phyloP scores from a whole-genome alignment of 495 filamentous ascomycete genomes.

The Parmelia sp. region DNA sequence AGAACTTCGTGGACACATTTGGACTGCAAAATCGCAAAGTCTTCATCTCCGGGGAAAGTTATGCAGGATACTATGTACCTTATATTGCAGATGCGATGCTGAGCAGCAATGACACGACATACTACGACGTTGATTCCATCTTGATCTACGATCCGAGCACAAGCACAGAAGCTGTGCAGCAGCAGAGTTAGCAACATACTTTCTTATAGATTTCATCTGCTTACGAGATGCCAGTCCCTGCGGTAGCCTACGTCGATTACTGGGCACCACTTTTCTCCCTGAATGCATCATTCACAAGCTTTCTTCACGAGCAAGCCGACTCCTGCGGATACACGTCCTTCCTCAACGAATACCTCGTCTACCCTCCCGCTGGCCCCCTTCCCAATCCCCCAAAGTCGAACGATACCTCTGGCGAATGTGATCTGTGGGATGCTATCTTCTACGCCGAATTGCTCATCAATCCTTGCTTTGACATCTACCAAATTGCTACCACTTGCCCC shows the following conservation, averaged over 20 bases:
- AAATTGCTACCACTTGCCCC: slow-evolving; percentile 68
- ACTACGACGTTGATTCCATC: slow-evolving; percentile 62
- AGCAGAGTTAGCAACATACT: slow-evolving; percentile 32
- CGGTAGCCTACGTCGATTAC: slow-evolving; percentile 57
- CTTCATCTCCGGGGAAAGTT: slow-evolving; percentile 64
- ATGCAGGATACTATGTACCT: slow-evolving; percentile 71
- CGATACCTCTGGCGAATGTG: slow-evolving; percentile 41
- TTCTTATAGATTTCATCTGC: slow-evolving; percentile 1
- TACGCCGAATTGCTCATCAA: slow-evolving; percentile 54
- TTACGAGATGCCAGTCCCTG: slow-evolving; percentile 41
- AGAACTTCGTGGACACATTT: slow-evolving; percentile 64
- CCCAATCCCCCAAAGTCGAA: slow-evolving; percentile 37
- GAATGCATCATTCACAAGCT: slow-evolving; percentile 57
- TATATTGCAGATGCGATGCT: slow-evolving; percentile 74
- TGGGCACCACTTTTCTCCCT: slow-evolving; percentile 55
- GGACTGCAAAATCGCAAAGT: slow-evolving; percentile 55
- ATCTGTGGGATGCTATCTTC: slow-evolving; percentile 51
- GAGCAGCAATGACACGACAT: slow-evolving; percentile 56
- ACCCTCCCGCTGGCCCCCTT: slow-evolving; percentile 57
- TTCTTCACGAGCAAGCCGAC: slow-evolving; percentile 49
- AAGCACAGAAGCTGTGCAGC: slow-evolving; percentile 42
- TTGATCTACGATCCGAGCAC: slow-evolving; percentile 66
- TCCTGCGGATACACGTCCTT: slow-evolving; percentile 62
- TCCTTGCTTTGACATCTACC: slow-evolving; percentile 77
- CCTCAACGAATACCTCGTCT: slow-evolving; percentile 55